Evolutionary conservation across 306 rosid genomes (phyloP).

Genomic region (Lotus japonicus): DNA sequence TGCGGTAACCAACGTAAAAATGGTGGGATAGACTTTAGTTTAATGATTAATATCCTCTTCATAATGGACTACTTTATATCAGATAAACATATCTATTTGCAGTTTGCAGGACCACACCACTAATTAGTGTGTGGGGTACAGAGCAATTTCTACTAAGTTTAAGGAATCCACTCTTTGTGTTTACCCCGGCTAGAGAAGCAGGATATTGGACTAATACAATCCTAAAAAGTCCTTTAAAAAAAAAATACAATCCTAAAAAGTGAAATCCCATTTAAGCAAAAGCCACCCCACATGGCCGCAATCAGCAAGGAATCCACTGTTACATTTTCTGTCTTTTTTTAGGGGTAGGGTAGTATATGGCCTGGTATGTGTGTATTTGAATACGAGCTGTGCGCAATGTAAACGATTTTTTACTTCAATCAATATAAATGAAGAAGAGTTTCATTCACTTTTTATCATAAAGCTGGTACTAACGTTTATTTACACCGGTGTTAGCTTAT

Average conservation of each 20-base stretch:
- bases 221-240: no score
- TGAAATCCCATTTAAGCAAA: conserved; percentile 9
- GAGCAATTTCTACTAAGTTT: conserved; percentile 20
- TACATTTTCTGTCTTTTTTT: conserved; percentile 22
- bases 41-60: neutral
- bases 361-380: no score
- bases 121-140: conserved; percentile 20
- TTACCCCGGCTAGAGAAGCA: conserved; percentile 20
- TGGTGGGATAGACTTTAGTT: no score
- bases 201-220: conserved; percentile 8
- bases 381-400: no score
- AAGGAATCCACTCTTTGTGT: conserved; percentile 27
- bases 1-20: no score
- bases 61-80: conserved; percentile 4
- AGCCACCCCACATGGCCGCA: conserved; percentile 28
- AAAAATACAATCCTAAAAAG: neutral
- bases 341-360: conserved; percentile 7
- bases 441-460: no score
- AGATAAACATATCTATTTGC: neutral
- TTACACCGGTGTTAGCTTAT: no score
- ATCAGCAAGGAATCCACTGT: conserved; percentile 2
- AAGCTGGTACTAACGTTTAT: no score
- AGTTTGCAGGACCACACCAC: conserved; percentile 37
- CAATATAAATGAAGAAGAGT: no score
- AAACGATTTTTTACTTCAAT: no score